A percentile compares a stretch with the other conserved stretches of the same genome.
Conservation (phyloP, 768 basidiomycete species). For the Boletus reticuloceps region DNA sequence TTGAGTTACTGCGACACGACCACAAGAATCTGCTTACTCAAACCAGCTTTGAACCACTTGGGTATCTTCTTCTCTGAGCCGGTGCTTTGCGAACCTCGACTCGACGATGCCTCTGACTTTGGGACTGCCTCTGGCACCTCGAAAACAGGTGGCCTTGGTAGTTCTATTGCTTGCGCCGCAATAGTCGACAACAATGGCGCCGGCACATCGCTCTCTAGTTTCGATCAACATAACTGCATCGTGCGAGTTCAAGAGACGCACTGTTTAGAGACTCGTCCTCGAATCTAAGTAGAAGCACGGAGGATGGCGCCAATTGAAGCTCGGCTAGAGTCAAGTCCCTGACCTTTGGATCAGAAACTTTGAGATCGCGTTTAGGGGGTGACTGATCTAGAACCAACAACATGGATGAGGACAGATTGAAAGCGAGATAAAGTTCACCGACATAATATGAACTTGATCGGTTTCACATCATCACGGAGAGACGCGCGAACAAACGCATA, state of each 20-base stretch:
- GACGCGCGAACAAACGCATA: conserved; percentile 81
- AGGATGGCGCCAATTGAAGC: conserved; percentile 76
- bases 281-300: conserved; percentile 74
- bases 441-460: conserved; percentile 86
- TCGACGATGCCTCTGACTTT: conserved; percentile 10
- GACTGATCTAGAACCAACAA: conserved; percentile 55
- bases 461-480: conserved; percentile 71
- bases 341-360: conserved; percentile 73
- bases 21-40: conserved; percentile 41
- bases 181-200: conserved; percentile 66
- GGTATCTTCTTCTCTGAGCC: conserved; percentile 54
- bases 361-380: conserved; percentile 81
- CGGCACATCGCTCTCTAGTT: conserved; percentile 49
- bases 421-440: conserved; percentile 26
- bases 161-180: conserved; percentile 57
- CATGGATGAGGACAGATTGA: neutral
- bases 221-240: neutral
- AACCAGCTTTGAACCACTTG: conserved; percentile 74
- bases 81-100: conserved; percentile 1
- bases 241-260: conserved; percentile 23
- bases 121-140: conserved; percentile 9
- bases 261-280: conserved; percentile 70
- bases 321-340: conserved; percentile 66
- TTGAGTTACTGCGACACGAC: neutral
- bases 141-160: conserved; percentile 57